A percentile compares a stretch with the other conserved stretches of the same genome.
Conservation (phyloP, 2,329 filamentous ascomycete genomes). For the Fusarium tuaranense region DNA sequence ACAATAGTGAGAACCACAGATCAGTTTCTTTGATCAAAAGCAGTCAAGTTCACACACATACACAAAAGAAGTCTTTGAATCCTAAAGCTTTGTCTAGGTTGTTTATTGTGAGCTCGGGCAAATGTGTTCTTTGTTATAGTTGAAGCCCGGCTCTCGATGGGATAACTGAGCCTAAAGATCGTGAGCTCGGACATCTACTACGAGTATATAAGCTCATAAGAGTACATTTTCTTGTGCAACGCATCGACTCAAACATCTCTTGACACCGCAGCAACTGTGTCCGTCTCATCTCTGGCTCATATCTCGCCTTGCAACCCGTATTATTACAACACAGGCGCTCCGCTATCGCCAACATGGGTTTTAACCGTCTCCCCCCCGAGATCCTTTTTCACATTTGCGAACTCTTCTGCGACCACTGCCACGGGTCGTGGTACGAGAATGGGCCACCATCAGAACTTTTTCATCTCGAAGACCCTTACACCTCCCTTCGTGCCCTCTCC, state of each 20-base stretch:
- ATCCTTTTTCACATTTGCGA: background rate
- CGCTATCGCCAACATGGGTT: background rate
- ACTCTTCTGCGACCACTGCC: background rate
- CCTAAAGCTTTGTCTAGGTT: no score
- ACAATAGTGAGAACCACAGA: background rate
- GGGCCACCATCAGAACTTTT: background rate
- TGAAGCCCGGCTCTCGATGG: background rate
- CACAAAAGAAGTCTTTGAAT: no score
- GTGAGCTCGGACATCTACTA: background rate
- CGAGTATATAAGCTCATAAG: background rate
- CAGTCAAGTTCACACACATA: no score
- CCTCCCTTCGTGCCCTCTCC: background rate
- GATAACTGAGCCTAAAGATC: background rate
- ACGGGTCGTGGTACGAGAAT: background rate
- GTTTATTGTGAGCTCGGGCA: no score
- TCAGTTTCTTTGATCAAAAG: background rate
- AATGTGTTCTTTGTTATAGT: background rate
- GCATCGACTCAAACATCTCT: background rate
- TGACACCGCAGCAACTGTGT: background rate
- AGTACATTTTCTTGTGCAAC: background rate
- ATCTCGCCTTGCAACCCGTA: background rate
- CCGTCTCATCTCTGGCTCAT: background rate
- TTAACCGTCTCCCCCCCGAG: background rate
- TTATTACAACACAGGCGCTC: background rate
- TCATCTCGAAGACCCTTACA: background rate